phyloP scores from a whole-genome alignment of 2,329 filamentous ascomycete species.

The Colletotrichum musicola region DNA sequence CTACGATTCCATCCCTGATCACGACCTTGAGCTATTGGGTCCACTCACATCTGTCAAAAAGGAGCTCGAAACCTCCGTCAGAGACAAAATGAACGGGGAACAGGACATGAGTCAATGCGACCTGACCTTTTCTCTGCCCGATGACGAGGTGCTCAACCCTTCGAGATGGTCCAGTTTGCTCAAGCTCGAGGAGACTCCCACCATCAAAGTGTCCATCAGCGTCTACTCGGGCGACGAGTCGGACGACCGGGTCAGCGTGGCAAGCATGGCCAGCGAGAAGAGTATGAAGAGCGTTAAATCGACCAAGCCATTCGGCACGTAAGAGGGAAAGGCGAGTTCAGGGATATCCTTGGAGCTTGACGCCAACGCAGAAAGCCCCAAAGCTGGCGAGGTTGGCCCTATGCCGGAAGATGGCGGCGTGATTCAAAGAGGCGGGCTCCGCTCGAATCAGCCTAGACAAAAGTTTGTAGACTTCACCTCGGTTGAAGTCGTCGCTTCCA shows the following conservation, averaged over 20 bases:
- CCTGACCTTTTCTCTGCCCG: not conserved
- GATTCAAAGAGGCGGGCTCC: not conserved
- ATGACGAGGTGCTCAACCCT: conserved; percentile 1
- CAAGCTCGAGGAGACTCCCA: not conserved
- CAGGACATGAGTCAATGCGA: not conserved
- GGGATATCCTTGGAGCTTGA: not conserved
- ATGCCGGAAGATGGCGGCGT: not conserved
- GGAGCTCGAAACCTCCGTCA: conserved; percentile 1
- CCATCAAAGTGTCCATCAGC: not conserved
- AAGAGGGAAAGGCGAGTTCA: not conserved
- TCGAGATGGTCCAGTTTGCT: conserved; percentile 4
- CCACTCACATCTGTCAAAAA: not conserved
- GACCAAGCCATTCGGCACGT: not conserved
- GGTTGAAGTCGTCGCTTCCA: not conserved
- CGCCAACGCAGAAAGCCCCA: not conserved
- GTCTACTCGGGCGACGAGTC: not conserved
- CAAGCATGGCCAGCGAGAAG: not conserved
- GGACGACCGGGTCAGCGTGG: not conserved
- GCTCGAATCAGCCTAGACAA: not conserved
- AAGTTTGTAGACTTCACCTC: not conserved
- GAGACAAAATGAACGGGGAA: not conserved
- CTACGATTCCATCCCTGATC: not conserved
- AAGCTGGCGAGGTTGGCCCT: not conserved
- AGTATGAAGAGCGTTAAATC: not conserved
- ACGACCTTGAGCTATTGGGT: not conserved